Conservation (phyloP, 306 rosid genomes). For the Pueraria montana region DNA sequence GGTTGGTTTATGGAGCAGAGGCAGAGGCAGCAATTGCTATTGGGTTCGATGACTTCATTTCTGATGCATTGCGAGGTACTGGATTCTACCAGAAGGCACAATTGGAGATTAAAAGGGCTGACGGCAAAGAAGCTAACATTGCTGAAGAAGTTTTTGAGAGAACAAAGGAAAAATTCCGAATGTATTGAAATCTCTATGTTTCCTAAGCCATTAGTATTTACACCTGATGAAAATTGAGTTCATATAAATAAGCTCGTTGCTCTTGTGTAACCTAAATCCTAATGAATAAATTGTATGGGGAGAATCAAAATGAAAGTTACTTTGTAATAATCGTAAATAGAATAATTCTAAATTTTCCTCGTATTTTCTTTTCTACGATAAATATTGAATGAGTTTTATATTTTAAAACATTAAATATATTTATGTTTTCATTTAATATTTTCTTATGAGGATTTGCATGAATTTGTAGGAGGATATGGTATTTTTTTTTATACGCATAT, state of each 20-base stretch:
- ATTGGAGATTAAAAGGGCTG: conserved; percentile 91
- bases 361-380: too few relatives aligned
- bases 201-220: background rate
- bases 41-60: conserved; percentile 94
- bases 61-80: conserved; percentile 91
- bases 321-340: background rate
- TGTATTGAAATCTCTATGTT: conserved; percentile 57
- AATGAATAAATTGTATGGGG: background rate
- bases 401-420: too few relatives aligned
- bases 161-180: conserved; percentile 80
- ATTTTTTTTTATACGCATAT: too few relatives aligned
- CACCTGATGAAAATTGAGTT: conserved; percentile 4
- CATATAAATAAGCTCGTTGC: conserved; percentile 28
- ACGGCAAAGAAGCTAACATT: conserved; percentile 86
- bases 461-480: too few relatives aligned
- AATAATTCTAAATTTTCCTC: too few relatives aligned
- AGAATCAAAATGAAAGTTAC: conserved; percentile 1
- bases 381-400: too few relatives aligned
- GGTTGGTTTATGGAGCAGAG: too few relatives aligned
- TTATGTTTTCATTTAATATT: too few relatives aligned
- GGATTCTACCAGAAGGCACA: conserved; percentile 85
- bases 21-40: conserved; percentile 95
- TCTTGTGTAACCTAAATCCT: background rate
- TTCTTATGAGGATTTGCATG: too few relatives aligned
- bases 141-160: too few relatives aligned